phyloP scores from a whole-genome alignment of 345 rosid genomes.

The Heritiera littoralis region DNA sequence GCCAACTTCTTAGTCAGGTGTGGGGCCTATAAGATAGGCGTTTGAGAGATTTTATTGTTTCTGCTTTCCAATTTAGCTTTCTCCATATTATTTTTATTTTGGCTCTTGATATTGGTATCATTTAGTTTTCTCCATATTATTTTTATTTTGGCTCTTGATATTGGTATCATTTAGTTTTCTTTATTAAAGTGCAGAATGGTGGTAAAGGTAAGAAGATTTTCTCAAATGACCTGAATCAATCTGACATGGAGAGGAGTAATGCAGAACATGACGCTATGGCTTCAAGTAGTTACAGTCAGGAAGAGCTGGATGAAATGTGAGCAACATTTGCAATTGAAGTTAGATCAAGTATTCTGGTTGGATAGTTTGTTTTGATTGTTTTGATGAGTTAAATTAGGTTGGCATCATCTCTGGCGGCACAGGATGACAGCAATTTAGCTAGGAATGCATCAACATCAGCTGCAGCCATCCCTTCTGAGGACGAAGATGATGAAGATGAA shows the following conservation, averaged over 20 bases:
- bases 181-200: conserved; percentile 11
- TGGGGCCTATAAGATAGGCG: neutral
- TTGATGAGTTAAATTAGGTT: conserved; percentile 38
- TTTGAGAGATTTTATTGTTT: neutral
- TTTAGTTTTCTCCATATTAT: neutral
- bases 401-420: conserved; percentile 51
- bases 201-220: conserved; percentile 21
- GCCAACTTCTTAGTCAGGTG: conserved; percentile 83
- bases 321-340: conserved; percentile 22
- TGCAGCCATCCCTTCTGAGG: conserved; percentile 38
- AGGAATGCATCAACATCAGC: conserved; percentile 39
- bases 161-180: neutral
- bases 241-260: conserved; percentile 16
- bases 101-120: neutral
- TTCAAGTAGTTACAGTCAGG: conserved; percentile 37
- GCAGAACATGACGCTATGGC: conserved; percentile 5
- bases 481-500: conserved; percentile 45
- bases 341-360: conserved; percentile 7
- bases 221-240: conserved; percentile 20
- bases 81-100: conserved; percentile 10
- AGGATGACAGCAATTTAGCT: conserved; percentile 32
- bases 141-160: conserved; percentile 2
- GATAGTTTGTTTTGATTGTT: conserved; percentile 17
- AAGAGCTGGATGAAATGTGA: conserved; percentile 57
- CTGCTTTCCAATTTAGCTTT: neutral